Conservation (phyloP, 1,139 yeast species). For the Ogataea hybrid region DNA sequence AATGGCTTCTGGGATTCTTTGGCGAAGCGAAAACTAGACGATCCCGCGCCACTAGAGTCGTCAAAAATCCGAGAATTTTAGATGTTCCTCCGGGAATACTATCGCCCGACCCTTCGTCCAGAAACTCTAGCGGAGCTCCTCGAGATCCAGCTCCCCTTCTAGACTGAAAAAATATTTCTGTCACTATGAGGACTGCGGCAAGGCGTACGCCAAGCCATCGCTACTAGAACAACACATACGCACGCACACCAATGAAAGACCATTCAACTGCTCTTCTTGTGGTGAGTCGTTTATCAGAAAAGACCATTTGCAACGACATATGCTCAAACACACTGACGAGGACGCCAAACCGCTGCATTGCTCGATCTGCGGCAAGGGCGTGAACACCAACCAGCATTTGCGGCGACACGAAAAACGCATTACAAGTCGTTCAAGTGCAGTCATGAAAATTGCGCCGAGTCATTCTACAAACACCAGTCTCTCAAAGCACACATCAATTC, state of each 20-base stretch:
- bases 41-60: not conserved
- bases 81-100: not conserved
- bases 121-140: slow-evolving; percentile 11
- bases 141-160: slow-evolving; percentile 36
- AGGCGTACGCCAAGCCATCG: slow-evolving; percentile 79
- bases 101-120: slow-evolving; percentile 7
- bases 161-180: slow-evolving; percentile 62
- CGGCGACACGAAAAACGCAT: slow-evolving; percentile 76
- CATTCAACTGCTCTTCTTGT: slow-evolving; percentile 70
- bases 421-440: slow-evolving; percentile 66
- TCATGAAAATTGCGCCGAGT: slow-evolving; percentile 58
- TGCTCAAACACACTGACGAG: slow-evolving; percentile 54
- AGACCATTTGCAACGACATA: slow-evolving; percentile 76
- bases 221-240: slow-evolving; percentile 78
- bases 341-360: slow-evolving; percentile 74
- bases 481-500: slow-evolving; percentile 68
- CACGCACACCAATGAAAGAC: slow-evolving; percentile 76
- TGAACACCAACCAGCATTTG: slow-evolving; percentile 77
- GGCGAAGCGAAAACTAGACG: not conserved
- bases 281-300: slow-evolving; percentile 66
- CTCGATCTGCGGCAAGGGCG: slow-evolving; percentile 76
- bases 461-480: slow-evolving; percentile 77
- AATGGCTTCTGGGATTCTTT: not conserved
- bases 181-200: slow-evolving; percentile 62
- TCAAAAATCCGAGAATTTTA: not conserved